Evolutionary conservation across 352 stramenopile species (phyloP), one percentile per base, ranked within the genome.

Genomic region (Globisporangium okanoganense): DNA sequence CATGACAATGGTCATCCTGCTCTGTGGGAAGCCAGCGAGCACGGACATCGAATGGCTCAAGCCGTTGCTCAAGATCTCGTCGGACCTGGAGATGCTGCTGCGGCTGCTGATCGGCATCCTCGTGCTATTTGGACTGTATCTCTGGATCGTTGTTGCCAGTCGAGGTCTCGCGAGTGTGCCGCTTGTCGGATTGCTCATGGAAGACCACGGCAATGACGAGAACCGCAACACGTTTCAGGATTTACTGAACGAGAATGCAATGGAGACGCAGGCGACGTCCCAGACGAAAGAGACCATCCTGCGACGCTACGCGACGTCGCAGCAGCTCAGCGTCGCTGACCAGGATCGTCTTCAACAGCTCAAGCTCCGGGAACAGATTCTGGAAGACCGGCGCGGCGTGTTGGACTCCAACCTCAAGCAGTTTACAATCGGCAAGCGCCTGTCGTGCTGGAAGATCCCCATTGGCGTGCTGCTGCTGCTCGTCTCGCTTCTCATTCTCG

Each of bases 21-120:
- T 92, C 3, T 91, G 84, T 55, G 84, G 84, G 18, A 93, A 92
- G 59, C 86, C 86, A 14, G 75, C 76, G 20, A 88, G 71, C 62
- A 79, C 77, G 16, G 82, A 92, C 58, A 77, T 93, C 35, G 84
- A 92, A 57, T 95, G 86, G 86, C 69, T 95, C 58, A 85, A 85
- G 56, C 83, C 86, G n/a, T 57, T 95, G 45, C 73, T 95, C 38
- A 76, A 86, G 38, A 73, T 91, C 58, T 87, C 82, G 6, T 85
- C 79, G 0, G 86, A 95, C 69, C 58, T 92, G 10, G 82, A 85
- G 41, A 86, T 78, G 25, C 79, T 92, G 22, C 65, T 94, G 55
- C 75, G 83, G 29, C 69, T 95, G 13, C 31, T 90, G n/a, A 75
- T 90, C 13, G 84, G 82, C 12, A 79, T 92, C 14, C 60, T 95